phyloP scores from a whole-genome alignment of 306 rosid genomes.

The Carpinus fangiana region DNA sequence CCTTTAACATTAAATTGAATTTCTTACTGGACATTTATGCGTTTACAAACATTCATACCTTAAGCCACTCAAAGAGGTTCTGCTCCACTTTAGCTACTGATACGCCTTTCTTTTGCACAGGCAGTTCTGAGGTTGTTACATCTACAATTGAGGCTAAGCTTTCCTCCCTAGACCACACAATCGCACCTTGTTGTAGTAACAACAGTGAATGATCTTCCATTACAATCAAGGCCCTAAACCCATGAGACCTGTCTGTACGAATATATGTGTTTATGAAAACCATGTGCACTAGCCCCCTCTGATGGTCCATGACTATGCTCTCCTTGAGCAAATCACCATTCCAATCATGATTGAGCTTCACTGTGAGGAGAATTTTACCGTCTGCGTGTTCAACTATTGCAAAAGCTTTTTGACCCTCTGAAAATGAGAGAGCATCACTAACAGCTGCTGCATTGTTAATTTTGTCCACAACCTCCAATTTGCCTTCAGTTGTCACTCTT shows the following conservation, averaged over 20 bases:
- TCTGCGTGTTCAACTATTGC: constrained; percentile 71
- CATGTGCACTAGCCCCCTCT: constrained; percentile 68
- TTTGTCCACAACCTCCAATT: constrained; percentile 67
- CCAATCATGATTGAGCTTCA: constrained; percentile 68
- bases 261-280: constrained; percentile 81
- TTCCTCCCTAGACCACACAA: constrained; percentile 98
- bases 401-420: constrained; percentile 70
- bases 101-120: constrained; percentile 83
- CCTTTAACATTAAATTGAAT: background rate
- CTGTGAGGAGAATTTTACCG: constrained; percentile 57
- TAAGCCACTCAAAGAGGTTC: constrained; percentile 92
- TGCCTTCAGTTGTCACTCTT: constrained; percentile 64
- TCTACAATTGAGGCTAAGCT: constrained; percentile 94
- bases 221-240: constrained; percentile 89
- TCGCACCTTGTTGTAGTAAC: constrained; percentile 88
- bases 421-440: constrained; percentile 71
- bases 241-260: constrained; percentile 82
- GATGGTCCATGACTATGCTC: constrained; percentile 62
- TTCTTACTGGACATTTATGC: constrained; percentile 12
- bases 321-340: constrained; percentile 69
- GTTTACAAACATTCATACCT: constrained; percentile 50
- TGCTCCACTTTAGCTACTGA: constrained; percentile 93
- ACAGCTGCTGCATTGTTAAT: constrained; percentile 52
- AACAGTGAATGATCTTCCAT: constrained; percentile 95
- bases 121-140: constrained; percentile 81